Percentiles rank a stretch among this genome's conserved stretches.
Conservation (phyloP, 164 flowering plant species). For the Magnolia changhungtana region DNA sequence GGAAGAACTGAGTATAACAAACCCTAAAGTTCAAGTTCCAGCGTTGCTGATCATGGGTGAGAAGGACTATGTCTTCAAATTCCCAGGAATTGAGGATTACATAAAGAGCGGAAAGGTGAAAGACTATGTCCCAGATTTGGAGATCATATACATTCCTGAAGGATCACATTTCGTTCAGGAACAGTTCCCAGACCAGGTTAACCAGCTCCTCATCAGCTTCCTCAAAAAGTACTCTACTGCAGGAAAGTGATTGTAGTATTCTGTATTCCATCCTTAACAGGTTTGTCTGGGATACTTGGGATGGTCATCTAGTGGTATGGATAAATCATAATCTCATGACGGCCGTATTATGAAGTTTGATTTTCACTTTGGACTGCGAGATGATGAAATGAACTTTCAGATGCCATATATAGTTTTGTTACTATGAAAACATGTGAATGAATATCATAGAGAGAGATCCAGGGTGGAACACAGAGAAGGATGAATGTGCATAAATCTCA, state of each 20-base stretch:
- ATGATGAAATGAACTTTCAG: no score
- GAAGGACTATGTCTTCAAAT: constrained; percentile 40
- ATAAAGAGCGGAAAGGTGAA: constrained; percentile 32
- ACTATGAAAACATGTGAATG: no score
- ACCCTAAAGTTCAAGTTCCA: constrained; percentile 33
- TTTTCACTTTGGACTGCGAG: no score
- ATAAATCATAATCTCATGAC: no score
- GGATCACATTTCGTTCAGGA: constrained; percentile 56
- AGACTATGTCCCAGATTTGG: constrained; percentile 40
- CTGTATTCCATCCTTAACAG: no score
- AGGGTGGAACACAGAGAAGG: no score
- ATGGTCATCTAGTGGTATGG: no score
- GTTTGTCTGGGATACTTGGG: no score
- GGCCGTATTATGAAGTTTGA: no score
- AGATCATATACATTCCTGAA: constrained; percentile 31
- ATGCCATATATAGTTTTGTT: no score
- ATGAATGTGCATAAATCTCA: no score
- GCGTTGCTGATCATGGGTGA: constrained; percentile 41
- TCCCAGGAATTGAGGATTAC: constrained; percentile 46
- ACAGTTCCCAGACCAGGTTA: constrained; percentile 44
- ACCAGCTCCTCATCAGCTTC: constrained; percentile 32
- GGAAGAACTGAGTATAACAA: constrained; percentile 7
- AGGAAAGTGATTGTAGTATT: neutral
- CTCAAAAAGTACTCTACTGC: constrained; percentile 8
- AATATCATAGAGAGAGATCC: no score